Evolutionary conservation across 164 flowering plant species (phyloP), one percentile per base, ranked within the genome.

Genomic region (Aristolochia californica): DNA sequence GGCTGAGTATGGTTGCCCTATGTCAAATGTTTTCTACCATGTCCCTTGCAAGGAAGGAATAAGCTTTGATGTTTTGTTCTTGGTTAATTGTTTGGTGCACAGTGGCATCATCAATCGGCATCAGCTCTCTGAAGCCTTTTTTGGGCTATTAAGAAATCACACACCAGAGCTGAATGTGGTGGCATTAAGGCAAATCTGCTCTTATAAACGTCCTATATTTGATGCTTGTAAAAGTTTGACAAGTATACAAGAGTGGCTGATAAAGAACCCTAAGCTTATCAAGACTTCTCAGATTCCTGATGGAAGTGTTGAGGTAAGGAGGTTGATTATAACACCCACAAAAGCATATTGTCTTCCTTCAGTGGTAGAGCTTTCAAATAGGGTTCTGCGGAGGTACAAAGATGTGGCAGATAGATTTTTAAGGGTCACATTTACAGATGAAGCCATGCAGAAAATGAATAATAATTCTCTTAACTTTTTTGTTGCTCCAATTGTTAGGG

Each of bases 341-440:
- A 86, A 59, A 75, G 99, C 97, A 0, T 86, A 90, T 54, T 90
- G 96, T 66, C 82, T 90, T 60, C 95, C 90, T 24, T 96, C 97
- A 16, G 87, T 75, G 70, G 83, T 83, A 50, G 99, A 94, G 60
- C 90, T 94, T 18, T 88, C 97, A 16, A 94, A 94, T 62, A 70
- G 99, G 71, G 95, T 94, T 53, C 79, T 90, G 16, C 68, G 97
- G 61, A 57, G 83, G 27, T 94, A 79, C 43, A 88, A 60, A 55
- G 68, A 77, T 34, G 67, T 73, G 20, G 56, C 85, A 1, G 96
- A 94, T 73, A 75, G 96, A 18, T 94, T 94, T 70, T 59, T 90
- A 44, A 76, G 97, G 65, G 97, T 90, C n/a, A 83, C 95, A 13
- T 94, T 94, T 62, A 86, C 78, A 91, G 99, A 94, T 73, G 97